Base-by-base conservation (phyloP, 225 moss, liverwort and hornwort genomes). In the Polytrichum formosum region DNA sequence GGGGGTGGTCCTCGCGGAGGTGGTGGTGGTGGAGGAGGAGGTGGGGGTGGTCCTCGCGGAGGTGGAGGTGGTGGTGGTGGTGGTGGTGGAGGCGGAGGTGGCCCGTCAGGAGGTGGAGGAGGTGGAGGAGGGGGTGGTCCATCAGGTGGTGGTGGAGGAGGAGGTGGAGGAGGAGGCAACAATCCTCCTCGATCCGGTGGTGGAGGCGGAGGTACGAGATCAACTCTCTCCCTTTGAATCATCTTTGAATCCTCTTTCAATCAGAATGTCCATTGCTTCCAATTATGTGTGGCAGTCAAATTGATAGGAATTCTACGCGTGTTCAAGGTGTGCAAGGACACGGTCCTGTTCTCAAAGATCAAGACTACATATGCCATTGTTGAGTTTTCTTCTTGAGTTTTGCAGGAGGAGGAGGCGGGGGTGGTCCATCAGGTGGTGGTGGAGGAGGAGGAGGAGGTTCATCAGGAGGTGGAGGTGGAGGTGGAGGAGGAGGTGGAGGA, bases 141-240 rank as follows among this genome's bases (percentile, higher is more conserved):
- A 9, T 66, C 66, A 26, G n/a, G n/a, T n/a, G n/a, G n/a, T n/a
- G n/a, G n/a, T n/a, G n/a, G n/a, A n/a, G n/a, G n/a, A n/a, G 71
- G 71, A 5, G 76, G 76, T 0, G 71, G 71, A 23, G 76, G 76
- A 0, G 76, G 76, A 26, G 76, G 76, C 7, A 63, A 6, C 63
- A 62, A n/a, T 25, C 69, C 75, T 20, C 75, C 75, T 35, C 8
- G 22, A n/a, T 21, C 22, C 16, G 27, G 25, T 23, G 58, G 56
- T 56, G 20, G 56, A 56, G 56, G 58, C 22, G 58, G 58, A 20
- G 58, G 58, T 13, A 37, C 37, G 37, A 37, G 37, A 37, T 37
- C 37, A 37, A 10, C 37, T 37, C 37, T 2, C 10, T 35, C 37
- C 33, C 33, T 37, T 9, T 37, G 10, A 10, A 37, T 10, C 37